phyloP scores from a whole-genome alignment of 306 rosid species.

The Lathyrus aphaca region DNA sequence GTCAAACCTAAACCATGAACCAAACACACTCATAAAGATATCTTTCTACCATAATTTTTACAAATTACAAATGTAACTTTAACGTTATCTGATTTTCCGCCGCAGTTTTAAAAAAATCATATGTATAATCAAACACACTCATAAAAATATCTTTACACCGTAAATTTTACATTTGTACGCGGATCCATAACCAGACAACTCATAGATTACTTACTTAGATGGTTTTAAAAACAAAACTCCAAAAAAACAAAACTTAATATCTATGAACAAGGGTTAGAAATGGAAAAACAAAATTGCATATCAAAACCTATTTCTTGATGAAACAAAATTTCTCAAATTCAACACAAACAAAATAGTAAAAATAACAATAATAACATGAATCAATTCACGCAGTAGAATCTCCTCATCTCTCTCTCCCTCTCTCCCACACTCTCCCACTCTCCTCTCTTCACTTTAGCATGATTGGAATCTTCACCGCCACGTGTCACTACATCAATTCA shows the following conservation, averaged over 20 bases:
- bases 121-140: too few species aligned
- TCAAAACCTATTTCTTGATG: neutral
- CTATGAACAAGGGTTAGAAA: neutral
- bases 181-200: too few species aligned
- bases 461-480: slow-evolving; percentile 52
- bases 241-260: neutral
- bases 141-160: too few species aligned
- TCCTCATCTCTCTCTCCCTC: slow-evolving; percentile 3
- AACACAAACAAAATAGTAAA: neutral
- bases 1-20: too few species aligned
- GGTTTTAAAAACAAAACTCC: too few species aligned
- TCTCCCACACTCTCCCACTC: neutral
- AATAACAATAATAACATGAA: neutral
- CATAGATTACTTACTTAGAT: too few species aligned
- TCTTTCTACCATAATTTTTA: too few species aligned
- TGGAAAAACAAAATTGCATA: slow-evolving; percentile 13
- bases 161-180: too few species aligned
- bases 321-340: neutral
- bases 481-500: slow-evolving; percentile 36
- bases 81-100: too few species aligned
- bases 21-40: too few species aligned
- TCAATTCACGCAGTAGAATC: slow-evolving; percentile 39
- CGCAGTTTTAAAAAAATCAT: too few species aligned
- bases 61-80: too few species aligned
- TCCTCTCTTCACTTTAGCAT: neutral